Percentiles rank a stretch among this genome's conserved stretches.
Evolutionary conservation across 345 rosid genomes (phyloP).

Genomic region (Eucalyptus globulus): DNA sequence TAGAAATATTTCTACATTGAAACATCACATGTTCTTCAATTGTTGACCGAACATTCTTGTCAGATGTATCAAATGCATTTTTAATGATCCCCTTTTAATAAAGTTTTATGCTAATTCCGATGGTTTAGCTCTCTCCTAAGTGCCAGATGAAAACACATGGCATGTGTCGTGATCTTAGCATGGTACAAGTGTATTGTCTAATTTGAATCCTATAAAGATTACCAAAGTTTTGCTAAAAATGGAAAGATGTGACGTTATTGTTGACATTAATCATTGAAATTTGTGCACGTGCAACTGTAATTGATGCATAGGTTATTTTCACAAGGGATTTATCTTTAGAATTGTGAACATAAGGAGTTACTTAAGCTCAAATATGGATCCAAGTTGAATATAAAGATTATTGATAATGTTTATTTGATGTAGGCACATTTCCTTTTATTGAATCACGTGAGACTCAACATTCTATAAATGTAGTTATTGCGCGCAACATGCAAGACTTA

Average conservation of each 20-base stretch:
- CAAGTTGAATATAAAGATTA: too few relatives aligned
- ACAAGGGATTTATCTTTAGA: not conserved
- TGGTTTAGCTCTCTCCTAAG: not conserved
- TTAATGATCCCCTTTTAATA: not conserved
- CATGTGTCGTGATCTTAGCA: not conserved
- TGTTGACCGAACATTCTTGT: not conserved
- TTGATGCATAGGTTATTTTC: not conserved
- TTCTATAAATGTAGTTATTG: too few relatives aligned
- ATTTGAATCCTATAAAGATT: not conserved
- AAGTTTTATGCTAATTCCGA: not conserved
- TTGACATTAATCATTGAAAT: not conserved
- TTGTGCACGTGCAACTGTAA: not conserved
- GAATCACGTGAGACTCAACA: too few relatives aligned
- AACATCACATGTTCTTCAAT: not conserved
- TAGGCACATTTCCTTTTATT: rapidly evolving
- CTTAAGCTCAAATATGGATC: not conserved
- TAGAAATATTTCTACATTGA: not conserved
- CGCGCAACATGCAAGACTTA: rapidly evolving
- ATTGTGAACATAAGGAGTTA: not conserved
- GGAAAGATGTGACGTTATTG: not conserved
- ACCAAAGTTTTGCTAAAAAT: not conserved
- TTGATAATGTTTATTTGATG: too few relatives aligned
- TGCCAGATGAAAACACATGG: not conserved
- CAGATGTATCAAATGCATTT: not conserved
- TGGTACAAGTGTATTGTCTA: not conserved